Conservation (phyloP, 2,329 filamentous ascomycete species). For the Onygenales sp. region DNA sequence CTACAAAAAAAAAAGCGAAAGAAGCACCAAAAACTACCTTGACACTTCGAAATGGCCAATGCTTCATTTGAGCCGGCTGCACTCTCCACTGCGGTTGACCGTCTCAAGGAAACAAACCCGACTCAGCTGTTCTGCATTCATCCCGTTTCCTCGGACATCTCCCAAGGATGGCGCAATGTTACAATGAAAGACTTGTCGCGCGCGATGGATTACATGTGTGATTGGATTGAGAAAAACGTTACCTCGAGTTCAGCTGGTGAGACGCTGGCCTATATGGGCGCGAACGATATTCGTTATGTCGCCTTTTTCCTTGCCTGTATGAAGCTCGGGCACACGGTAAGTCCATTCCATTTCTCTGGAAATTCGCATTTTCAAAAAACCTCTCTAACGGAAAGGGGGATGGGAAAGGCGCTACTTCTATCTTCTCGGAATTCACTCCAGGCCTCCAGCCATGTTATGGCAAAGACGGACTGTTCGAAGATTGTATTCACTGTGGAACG, state of each 20-base stretch:
- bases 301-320: conserved; percentile 13
- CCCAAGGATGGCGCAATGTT: conserved; percentile 5
- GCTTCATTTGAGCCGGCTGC: neutral
- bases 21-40: neutral
- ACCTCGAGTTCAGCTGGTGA: conserved; percentile 8
- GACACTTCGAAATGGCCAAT: neutral
- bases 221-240: conserved; percentile 19
- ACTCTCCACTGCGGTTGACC: neutral
- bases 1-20: neutral
- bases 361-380: conserved; percentile 20
- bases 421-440: conserved; percentile 15
- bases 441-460: conserved; percentile 13
- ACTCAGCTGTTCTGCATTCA: conserved; percentile 3
- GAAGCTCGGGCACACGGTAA: conserved; percentile 10
- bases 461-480: conserved; percentile 5
- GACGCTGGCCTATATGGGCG: conserved; percentile 12
- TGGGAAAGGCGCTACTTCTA: conserved; percentile 16
- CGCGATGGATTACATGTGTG: conserved; percentile 14
- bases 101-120: conserved; percentile 1
- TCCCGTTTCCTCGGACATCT: conserved; percentile 1
- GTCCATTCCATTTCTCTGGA: conserved; percentile 7
- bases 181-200: conserved; percentile 12
- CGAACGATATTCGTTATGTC: conserved; percentile 15
- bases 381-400: conserved; percentile 7
- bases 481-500: conserved; percentile 11